Evolutionary conservation across 2,329 filamentous ascomycete genomes (phyloP), one percentile per base, ranked within the genome.

Genomic region (Ophiostoma sp.): DNA sequence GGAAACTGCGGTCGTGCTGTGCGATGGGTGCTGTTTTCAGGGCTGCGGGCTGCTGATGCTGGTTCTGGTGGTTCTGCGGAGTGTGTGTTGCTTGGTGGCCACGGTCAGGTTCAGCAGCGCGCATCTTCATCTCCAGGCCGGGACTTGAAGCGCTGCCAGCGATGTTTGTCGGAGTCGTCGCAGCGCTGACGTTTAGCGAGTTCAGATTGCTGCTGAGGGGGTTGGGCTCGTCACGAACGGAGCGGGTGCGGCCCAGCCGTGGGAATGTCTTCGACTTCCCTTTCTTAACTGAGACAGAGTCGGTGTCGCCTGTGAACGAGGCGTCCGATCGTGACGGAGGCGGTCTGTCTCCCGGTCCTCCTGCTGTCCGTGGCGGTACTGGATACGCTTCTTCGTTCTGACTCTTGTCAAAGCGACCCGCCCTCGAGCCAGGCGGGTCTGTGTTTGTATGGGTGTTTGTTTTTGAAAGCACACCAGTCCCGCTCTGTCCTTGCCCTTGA

Each of bases 1-100:
- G 85, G 73, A 89, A 87, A 3, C 87, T 83, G 73, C 88, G 85
- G 68, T 93, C 91, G 73, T 86, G 84, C 49, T 78, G 84, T 44
- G 78, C 84, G 45, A 87, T 77, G 1, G 89, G 87, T 9, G 90
- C 85, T 1, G 88, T 88, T 75, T 84, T 88, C 66, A 87, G 79
- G 16, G 82, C 79, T 41, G 79, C 7, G 0, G 41, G 42, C 18
- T 64, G 63, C 63, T 63, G 60, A 6, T 63, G 60, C 60, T 63
- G 60, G 18, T 55, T 55, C 9, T 49, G 45, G 12, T 62, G 58
- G 3, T 42, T 40, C 3, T 62, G 58, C 2, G 40, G 58, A 9
- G 40, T 38, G 16, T 62, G 78, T 9, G 77, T 77, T 41, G 76
- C 66, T 49, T 69, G 67, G 67, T 77, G 74, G 40, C 75, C 73